Conservation (phyloP, 192 early-diverging fungal species). For the Backusella australiensis region DNA sequence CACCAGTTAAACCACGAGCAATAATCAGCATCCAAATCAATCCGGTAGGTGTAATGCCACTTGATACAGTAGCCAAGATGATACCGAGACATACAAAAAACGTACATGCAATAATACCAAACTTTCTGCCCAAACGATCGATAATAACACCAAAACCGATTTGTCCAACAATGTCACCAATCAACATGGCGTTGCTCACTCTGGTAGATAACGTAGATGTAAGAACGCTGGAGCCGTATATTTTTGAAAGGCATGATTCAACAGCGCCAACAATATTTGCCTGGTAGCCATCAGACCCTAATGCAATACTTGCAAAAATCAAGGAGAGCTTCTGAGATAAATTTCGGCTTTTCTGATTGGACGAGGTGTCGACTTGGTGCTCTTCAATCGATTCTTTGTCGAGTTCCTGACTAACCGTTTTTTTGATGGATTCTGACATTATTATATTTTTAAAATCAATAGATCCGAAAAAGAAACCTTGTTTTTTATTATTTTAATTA, state of each 20-base stretch:
- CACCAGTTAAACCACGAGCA: constrained; percentile 31
- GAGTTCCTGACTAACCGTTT: neutral
- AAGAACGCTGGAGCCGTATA: constrained; percentile 37
- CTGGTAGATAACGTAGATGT: constrained; percentile 36
- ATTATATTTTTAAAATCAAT: neutral
- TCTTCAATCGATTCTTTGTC: neutral
- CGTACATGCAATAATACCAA: constrained; percentile 46
- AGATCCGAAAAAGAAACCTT: neutral
- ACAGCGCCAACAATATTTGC: constrained; percentile 46
- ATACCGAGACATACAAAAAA: constrained; percentile 38
- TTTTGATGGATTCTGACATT: constrained; percentile 1
- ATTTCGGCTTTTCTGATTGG: neutral
- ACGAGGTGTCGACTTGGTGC: neutral
- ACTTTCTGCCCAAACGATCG: constrained; percentile 51
- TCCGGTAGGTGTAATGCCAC: constrained; percentile 33
- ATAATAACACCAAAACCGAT: constrained; percentile 46
- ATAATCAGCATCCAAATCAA: constrained; percentile 44
- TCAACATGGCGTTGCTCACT: constrained; percentile 44
- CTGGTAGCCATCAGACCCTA: constrained; percentile 51
- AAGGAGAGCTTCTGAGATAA: constrained; percentile 21
- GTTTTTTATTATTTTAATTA: neutral
- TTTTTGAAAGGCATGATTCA: constrained; percentile 37
- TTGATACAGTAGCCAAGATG: constrained; percentile 39
- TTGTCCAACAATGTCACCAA: constrained; percentile 49
- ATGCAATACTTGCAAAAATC: constrained; percentile 34